These are phyloP conservation scores for Coemansia sp. DNA, from an alignment of 192 early-diverging fungal genomes.

Conservation along the genomic window DNA sequence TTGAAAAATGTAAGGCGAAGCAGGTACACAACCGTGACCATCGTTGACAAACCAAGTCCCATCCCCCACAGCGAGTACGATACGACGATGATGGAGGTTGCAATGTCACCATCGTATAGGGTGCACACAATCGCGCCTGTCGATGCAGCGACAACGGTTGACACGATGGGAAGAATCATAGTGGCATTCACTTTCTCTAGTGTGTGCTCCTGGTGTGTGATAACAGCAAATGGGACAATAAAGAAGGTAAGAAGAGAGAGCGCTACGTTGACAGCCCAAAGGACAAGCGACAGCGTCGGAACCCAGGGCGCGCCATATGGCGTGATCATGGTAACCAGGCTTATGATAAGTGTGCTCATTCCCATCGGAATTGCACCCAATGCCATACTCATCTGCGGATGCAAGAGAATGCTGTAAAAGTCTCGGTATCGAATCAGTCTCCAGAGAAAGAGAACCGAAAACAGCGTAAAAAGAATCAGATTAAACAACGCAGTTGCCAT, in stretches of 20 bases:
- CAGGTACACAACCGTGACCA: constrained; percentile 53
- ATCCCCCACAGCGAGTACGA: constrained; percentile 55
- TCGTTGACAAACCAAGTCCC: constrained; percentile 42
- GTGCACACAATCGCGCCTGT: constrained; percentile 41
- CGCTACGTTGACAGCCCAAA: constrained; percentile 50
- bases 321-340: constrained; percentile 19
- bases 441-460: constrained; percentile 24
- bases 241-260: constrained; percentile 41
- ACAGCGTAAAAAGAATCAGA: constrained; percentile 34
- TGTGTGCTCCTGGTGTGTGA: constrained; percentile 44
- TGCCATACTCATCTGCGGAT: constrained; percentile 52
- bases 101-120: constrained; percentile 5
- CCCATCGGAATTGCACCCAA: constrained; percentile 59
- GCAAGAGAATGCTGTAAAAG: constrained; percentile 43
- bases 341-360: constrained; percentile 45
- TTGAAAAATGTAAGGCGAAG: constrained; percentile 46
- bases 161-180: constrained; percentile 54
- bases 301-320: constrained; percentile 33
- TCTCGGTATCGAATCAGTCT: constrained; percentile 43
- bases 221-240: constrained; percentile 41
- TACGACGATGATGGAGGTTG: constrained; percentile 25
- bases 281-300: constrained; percentile 31
- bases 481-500: constrained; percentile 43
- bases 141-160: constrained; percentile 51
- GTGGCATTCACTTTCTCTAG: constrained; percentile 51